phyloP scores from a whole-genome alignment of 2,329 filamentous ascomycete genomes.

The Pseudogymnoascus sp. region DNA sequence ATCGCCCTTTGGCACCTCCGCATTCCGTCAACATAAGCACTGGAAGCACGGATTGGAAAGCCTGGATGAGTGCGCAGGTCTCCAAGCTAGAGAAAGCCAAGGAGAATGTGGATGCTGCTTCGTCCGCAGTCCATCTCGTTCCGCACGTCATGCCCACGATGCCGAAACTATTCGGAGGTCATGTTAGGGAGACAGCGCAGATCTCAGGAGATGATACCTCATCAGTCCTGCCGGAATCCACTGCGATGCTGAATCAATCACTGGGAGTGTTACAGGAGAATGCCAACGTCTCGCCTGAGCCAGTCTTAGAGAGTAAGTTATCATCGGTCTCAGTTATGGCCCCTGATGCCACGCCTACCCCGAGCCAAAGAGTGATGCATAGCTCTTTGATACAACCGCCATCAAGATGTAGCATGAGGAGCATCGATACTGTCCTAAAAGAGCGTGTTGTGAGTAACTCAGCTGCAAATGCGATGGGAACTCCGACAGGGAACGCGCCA shows the following conservation, averaged over 20 bases:
- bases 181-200: conserved; percentile 45
- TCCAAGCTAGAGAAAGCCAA: conserved; percentile 37
- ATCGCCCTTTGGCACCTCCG: conserved; percentile 23
- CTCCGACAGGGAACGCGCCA: conserved; percentile 11
- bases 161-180: conserved; percentile 30
- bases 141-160: conserved; percentile 25
- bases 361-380: background rate
- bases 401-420: background rate
- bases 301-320: conserved; percentile 24
- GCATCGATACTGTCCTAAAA: background rate
- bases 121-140: conserved; percentile 15
- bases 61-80: conserved; percentile 45
- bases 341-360: background rate
- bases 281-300: conserved; percentile 15
- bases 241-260: conserved; percentile 18
- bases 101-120: conserved; percentile 14
- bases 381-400: background rate
- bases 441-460: background rate
- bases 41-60: conserved; percentile 49
- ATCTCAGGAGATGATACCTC: conserved; percentile 36
- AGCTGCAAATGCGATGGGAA: background rate
- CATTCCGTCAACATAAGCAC: conserved; percentile 35
- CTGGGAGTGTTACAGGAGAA: conserved; percentile 21
- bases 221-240: conserved; percentile 12
- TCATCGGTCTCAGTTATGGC: conserved; percentile 19